Evolutionary conservation across 495 filamentous ascomycete species (phyloP), one percentile per base, ranked within the genome.

Genomic region (Talaromyces trachyspermus): DNA sequence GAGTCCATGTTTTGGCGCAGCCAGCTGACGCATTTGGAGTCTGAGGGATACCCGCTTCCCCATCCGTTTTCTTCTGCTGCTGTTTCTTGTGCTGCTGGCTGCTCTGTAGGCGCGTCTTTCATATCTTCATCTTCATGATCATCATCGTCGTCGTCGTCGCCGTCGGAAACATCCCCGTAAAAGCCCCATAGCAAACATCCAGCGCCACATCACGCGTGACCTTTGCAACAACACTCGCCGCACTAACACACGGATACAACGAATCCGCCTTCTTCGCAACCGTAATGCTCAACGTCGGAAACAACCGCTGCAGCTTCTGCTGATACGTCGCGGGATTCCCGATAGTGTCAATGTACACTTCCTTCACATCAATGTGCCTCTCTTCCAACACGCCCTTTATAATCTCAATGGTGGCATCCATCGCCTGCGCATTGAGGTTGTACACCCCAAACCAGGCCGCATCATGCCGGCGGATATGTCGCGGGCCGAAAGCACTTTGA

Each of bases 221-320:
- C 64, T 98, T 98, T 19, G 92, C 92, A 54, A 85, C 91, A 4
- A 98, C 89, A 54, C 84, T 89, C 15, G 92, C 92, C 12, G 94
- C 94, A 49, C 84, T 89, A 15, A 98, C 92, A 62, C 85, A 89
- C 4, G 92, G 94, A 63, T 94, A 98, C 38, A 96, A 55, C 12
- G 83, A 86, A 56, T 98, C 92, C 3, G 94, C 92, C 75, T 97
- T 97, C 69, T 95, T 96, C 2, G 86, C 86, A 15, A 98, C 92
- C 4, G 87, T 95, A 54, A 98, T 83, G 32, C 74, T 74, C 10
- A 81, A 61, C 0, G 79, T 81, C 0, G 92, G 92, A 58, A 97
- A 98, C 17, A 91, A 72, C 25, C 81, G 71, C 63, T 90, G 86
- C 30, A 98, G 68, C 53, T 85, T 88, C 54, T 72, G 73, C 70